Evolutionary conservation across 345 rosid genomes (phyloP).

Genomic region (Gynandropsis gynandra): DNA sequence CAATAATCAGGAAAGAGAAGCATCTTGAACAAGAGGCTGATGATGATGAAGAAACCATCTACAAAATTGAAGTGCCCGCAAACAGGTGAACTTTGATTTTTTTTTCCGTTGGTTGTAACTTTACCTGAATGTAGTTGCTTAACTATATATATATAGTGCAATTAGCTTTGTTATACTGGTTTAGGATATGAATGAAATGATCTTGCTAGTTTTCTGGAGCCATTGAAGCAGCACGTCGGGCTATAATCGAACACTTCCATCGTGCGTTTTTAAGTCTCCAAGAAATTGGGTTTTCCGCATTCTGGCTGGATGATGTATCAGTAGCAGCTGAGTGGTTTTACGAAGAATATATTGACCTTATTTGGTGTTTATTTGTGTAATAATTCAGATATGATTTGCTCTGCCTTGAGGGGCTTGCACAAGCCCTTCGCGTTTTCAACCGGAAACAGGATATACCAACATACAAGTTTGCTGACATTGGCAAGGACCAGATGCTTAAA

Average conservation of each 20-base stretch:
- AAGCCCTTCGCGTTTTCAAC: constrained; percentile 78
- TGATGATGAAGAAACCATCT: constrained; percentile 63
- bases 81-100: constrained; percentile 41
- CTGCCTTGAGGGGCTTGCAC: constrained; percentile 96
- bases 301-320: neutral
- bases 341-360: neutral
- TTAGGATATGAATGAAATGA: neutral
- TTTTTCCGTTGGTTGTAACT: neutral
- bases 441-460: constrained; percentile 51
- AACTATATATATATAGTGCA: too few species aligned
- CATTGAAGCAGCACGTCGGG: too few species aligned
- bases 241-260: too few species aligned
- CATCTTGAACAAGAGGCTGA: constrained; percentile 47
- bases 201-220: neutral
- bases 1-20: constrained; percentile 75
- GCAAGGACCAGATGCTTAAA: constrained; percentile 45
- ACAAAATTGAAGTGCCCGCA: constrained; percentile 89
- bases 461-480: constrained; percentile 35
- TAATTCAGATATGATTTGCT: constrained; percentile 77
- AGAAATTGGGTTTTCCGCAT: too few species aligned
- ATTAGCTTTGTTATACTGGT: too few species aligned
- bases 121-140: neutral
- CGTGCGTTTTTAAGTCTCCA: neutral
- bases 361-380: neutral
- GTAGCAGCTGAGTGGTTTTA: neutral